These are phyloP conservation scores for Rosa rugosa DNA, from an alignment of 306 rosid genomes.

Conservation along the genomic window DNA sequence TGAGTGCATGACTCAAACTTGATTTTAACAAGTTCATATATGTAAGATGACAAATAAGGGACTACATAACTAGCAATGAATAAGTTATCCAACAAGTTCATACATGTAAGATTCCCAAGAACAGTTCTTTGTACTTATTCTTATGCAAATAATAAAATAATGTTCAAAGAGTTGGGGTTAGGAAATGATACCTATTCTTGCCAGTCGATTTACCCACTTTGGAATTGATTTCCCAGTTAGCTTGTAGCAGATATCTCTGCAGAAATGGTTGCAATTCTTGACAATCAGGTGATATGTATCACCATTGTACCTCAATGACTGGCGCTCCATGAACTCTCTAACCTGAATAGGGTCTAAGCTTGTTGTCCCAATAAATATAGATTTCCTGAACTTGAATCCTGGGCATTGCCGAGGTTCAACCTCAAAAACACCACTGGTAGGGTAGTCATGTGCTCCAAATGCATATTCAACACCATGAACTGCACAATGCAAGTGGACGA, in stretches of 20 bases:
- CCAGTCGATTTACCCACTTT: conserved; percentile 94
- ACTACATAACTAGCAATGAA: background rate
- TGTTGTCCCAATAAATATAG: conserved; percentile 88
- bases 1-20: background rate
- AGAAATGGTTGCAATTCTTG: conserved; percentile 98
- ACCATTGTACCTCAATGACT: conserved; percentile 72
- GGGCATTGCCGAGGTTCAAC: conserved; percentile 98
- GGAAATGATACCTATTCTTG: conserved; percentile 73
- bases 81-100: background rate
- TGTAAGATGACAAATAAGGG: background rate
- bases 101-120: background rate
- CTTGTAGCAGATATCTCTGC: conserved; percentile 86
- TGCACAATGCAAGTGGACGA: conserved; percentile 37
- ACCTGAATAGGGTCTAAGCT: conserved; percentile 68
- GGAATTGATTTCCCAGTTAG: conserved; percentile 94
- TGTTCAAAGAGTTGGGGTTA: background rate
- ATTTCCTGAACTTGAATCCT: conserved; percentile 90
- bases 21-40: background rate
- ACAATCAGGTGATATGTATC: conserved; percentile 90
- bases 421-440: conserved; percentile 95
- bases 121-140: background rate
- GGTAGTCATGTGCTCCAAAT: conserved; percentile 95
- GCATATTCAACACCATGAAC: conserved; percentile 97
- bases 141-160: background rate
- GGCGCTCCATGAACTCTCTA: conserved; percentile 91